Evolutionary conservation across 2,329 filamentous ascomycete genomes (phyloP), one percentile per base, ranked within the genome.

Genomic region (Amphichorda felina): DNA sequence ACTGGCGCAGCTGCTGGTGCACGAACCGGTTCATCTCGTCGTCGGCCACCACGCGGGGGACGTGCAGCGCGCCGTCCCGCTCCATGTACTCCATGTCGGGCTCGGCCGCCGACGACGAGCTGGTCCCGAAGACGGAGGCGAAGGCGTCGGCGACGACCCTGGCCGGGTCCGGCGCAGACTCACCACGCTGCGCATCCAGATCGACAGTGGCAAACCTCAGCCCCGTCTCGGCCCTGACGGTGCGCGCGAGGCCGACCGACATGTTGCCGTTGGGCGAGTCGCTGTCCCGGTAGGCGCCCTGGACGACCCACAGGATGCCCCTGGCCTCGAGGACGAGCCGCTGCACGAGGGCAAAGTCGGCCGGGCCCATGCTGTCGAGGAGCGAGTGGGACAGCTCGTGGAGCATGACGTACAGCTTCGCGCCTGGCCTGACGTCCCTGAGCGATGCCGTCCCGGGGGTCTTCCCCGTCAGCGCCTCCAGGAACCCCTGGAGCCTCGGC

Each of bases 191-290:
- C 41, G 5, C 46, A 16, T 62, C 57, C 2, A 64, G 48, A 33
- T 64, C 61, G 4, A 65, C 46, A 1, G 60, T 64, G 4, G 57
- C 56, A 33, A 63, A 60, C 17, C 51, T 56, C 21, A 60, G 50
- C 4, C 57, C 50, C 1, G 59, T 59, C 40, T 65, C 61, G 5
- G 60, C 59, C 3, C 60, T 56, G 29, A 64, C 50, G 8, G 55
- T 57, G 29, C 61, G 50, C 44, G 56, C 59, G 5, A 64, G 49
- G 30, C 61, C 61, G 3, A 51, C 50, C 4, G 63, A 45, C 59
- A 64, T 63, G 47, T 60, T 61, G 27, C 52, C 39, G 35, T 55
- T 50, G 11, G 48, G 57, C 40, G 45, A 51, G 3, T 44, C 37
- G 10, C 48, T 47, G 34, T 48, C 48, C 13, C 45, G 43, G 34